Conservation (phyloP, 805 yeast species). For the Wickerhamiella brachini region DNA sequence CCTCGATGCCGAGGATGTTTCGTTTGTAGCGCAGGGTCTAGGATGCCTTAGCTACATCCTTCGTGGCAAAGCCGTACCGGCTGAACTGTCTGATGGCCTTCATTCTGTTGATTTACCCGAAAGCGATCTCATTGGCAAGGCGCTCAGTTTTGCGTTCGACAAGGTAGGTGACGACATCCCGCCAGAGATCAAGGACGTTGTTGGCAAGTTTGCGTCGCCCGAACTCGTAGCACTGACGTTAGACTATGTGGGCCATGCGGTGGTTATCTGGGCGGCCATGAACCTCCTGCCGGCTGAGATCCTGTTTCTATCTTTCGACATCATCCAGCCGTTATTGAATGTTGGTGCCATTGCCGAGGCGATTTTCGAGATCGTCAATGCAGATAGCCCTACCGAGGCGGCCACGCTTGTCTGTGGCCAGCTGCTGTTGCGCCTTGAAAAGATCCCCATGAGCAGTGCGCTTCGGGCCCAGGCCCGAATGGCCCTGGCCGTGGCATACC, state of each 20-base stretch:
- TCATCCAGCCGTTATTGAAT: slow-evolving; percentile 6
- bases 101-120: slow-evolving; percentile 14
- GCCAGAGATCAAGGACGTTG: slow-evolving; percentile 7
- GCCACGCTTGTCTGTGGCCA: slow-evolving; percentile 6
- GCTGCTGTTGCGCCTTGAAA: slow-evolving; percentile 6
- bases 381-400: slow-evolving; percentile 8
- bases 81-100: slow-evolving; percentile 4
- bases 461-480: slow-evolving; percentile 5
- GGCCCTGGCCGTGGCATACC: slow-evolving; percentile 5
- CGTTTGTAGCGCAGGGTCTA: slow-evolving; percentile 11
- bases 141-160: slow-evolving; percentile 11
- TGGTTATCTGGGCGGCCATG: slow-evolving; percentile 9
- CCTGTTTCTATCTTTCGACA: slow-evolving; percentile 7
- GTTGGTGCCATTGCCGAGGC: slow-evolving; percentile 9
- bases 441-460: slow-evolving; percentile 4
- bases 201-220: slow-evolving; percentile 5
- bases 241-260: slow-evolving; percentile 13
- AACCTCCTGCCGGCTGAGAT: slow-evolving; percentile 12
- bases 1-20: slow-evolving; percentile 9
- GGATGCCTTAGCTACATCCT: slow-evolving; percentile 10
- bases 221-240: slow-evolving; percentile 11
- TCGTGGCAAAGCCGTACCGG: slow-evolving; percentile 11
- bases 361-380: slow-evolving; percentile 7
- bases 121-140: slow-evolving; percentile 11
- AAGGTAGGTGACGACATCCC: slow-evolving; percentile 2